A percentile compares a stretch with the other conserved stretches of the same genome.
phyloP scores from a whole-genome alignment of 208 protist genomes.

The Chromosphaera perkinsii region DNA sequence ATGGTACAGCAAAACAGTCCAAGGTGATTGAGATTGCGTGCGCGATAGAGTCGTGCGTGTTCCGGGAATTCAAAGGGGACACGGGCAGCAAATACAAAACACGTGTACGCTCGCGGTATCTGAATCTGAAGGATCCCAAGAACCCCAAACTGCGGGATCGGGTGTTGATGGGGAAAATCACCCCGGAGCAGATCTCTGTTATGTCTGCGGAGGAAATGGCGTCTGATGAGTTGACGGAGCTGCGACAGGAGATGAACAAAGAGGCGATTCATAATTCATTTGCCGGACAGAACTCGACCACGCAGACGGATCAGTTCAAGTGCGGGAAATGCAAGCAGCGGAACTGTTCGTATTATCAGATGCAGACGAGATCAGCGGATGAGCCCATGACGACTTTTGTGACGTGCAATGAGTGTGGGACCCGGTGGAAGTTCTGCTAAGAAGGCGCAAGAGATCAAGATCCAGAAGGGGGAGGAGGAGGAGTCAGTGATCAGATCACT shows the following conservation, averaged over 20 bases:
- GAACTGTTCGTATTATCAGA: constrained; percentile 47
- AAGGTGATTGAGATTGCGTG: not conserved
- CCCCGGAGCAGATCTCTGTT: not conserved
- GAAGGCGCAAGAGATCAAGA: no score
- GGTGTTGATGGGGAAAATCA: not conserved
- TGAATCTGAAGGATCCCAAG: constrained; percentile 1
- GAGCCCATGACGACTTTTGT: constrained; percentile 65
- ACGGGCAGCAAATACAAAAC: constrained; percentile 3
- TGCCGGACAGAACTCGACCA: not conserved
- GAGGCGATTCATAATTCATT: not conserved
- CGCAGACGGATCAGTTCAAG: constrained; percentile 50
- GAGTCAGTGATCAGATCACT: no score
- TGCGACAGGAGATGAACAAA: not conserved
- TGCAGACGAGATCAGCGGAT: constrained; percentile 63
- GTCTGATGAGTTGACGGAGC: not conserved
- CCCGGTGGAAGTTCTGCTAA: constrained; percentile 45
- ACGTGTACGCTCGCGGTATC: not conserved
- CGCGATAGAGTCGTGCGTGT: constrained; percentile 8
- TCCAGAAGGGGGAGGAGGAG: no score
- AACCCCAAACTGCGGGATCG: not conserved
- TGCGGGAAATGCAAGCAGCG: constrained; percentile 58
- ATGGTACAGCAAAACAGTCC: not conserved
- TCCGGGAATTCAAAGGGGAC: not conserved
- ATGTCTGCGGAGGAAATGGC: constrained; percentile 20
- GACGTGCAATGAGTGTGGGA: constrained; percentile 50